Base-by-base conservation (phyloP, 2,329 filamentous ascomycete species). In the Neofusicoccum sp. region DNA sequence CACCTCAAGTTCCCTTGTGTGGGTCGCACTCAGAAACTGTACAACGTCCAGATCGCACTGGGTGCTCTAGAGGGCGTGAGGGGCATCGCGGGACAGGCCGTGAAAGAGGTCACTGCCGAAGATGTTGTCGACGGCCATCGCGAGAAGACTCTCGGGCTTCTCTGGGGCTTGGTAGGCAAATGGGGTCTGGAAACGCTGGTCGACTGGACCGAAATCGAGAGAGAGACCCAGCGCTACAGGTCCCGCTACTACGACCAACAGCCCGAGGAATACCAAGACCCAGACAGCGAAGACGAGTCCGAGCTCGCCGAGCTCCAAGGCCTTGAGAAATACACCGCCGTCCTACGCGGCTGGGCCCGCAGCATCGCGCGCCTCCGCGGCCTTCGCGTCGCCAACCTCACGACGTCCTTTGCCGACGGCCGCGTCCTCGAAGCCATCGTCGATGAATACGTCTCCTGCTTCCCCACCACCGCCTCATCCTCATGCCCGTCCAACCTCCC, bases 101-200 rank as follows among this genome's bases (percentile, higher is more conserved):
- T 79, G 5, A 72, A 75, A 28, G 76, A 78, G 37, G 74, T 87
- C 39, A 78, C 74, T 12, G 80, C 86, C 0, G 82, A 84, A 43
- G 84, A 89, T 61, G 83, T 89, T 50, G 85, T 89, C 6, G 82
- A 88, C 67, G 87, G 87, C 2, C 85, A 88, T 67, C 82, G 87
- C 7, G 86, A 89, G 68, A 88, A 85, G 72, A 89, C 86, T 0
- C 77, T 89, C 48, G 81, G 80, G 4, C 76, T 89, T 8, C 77
- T 89, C 4, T 88, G 86, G 86, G 78, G 79, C 3, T 76, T 89
- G 28, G 81, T 88, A 41, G 83, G 83, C 44, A 81, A 81, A 71
- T 84, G 82, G 76, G 85, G 85, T 1, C 74, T 88, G 6, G 72
- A 76, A 5, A 76, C 73, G 6, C 76, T 89, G 0, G 77, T 89